Conservation (phyloP, 2,329 filamentous ascomycete species). For the Paecilomyces niveus region DNA sequence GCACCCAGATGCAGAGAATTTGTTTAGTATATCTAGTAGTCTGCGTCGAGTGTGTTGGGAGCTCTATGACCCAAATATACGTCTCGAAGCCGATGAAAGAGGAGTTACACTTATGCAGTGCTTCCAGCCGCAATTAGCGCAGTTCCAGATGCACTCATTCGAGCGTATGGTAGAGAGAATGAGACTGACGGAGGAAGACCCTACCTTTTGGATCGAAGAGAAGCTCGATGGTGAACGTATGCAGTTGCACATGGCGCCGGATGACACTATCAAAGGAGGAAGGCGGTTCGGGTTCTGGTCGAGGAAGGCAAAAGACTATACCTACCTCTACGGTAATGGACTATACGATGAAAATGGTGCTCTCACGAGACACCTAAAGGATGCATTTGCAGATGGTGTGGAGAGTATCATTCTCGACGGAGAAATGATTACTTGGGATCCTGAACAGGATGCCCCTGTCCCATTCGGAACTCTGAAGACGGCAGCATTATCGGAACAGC, state of each 20-base stretch:
- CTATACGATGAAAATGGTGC: slow-evolving; percentile 68
- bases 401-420: slow-evolving; percentile 87
- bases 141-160: slow-evolving; percentile 80
- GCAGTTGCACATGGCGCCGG: slow-evolving; percentile 85
- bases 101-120: slow-evolving; percentile 83
- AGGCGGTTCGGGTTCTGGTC: slow-evolving; percentile 84
- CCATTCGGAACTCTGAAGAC: slow-evolving; percentile 92
- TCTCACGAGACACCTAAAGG: slow-evolving; percentile 69
- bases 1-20: slow-evolving; percentile 68
- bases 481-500: slow-evolving; percentile 72
- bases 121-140: slow-evolving; percentile 91
- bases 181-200: slow-evolving; percentile 60
- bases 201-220: slow-evolving; percentile 92
- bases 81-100: slow-evolving; percentile 67
- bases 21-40: slow-evolving; percentile 88
- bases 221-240: slow-evolving; percentile 96
- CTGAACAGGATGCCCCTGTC: slow-evolving; percentile 72
- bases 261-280: slow-evolving; percentile 61
- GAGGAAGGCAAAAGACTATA: slow-evolving; percentile 92
- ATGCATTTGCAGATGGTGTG: slow-evolving; percentile 70
- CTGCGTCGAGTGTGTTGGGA: slow-evolving; percentile 93
- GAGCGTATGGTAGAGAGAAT: slow-evolving; percentile 68
- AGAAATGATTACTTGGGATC: slow-evolving; percentile 98
- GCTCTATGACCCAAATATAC: slow-evolving; percentile 63
- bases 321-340: slow-evolving; percentile 79